Evolutionary conservation across 345 rosid genomes (phyloP).

Genomic region (Eucalyptus virginea): DNA sequence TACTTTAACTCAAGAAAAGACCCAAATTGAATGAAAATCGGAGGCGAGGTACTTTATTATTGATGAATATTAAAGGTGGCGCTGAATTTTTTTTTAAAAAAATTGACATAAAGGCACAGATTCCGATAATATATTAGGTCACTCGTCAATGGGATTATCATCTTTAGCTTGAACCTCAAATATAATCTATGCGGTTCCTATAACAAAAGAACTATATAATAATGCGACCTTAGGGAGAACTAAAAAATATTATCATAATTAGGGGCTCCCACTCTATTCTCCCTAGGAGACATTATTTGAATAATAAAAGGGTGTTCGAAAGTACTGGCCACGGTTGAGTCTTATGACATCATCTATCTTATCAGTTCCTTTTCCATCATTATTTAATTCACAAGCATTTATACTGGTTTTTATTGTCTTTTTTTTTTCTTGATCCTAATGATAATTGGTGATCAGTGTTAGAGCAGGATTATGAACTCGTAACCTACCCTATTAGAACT

Average conservation of each 20-base stretch:
- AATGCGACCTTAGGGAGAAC: background rate
- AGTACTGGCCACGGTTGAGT: background rate
- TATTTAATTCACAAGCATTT: background rate
- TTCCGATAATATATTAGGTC: background rate
- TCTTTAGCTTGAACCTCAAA: background rate
- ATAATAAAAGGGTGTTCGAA: background rate
- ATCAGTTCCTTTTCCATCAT: background rate
- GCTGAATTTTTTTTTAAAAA: background rate
- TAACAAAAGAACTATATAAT: background rate
- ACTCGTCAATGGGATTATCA: background rate
- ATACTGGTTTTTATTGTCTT: background rate
- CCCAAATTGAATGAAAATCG: background rate
- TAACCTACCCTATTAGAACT: accelerated
- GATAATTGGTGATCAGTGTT: background rate
- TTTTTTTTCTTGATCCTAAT: background rate
- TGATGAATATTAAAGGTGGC: background rate
- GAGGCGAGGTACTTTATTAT: background rate
- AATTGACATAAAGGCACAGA: background rate
- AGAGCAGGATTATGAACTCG: background rate
- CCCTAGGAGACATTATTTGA: background rate
- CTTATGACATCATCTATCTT: background rate
- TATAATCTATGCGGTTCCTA: background rate
- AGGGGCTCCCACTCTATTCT: background rate
- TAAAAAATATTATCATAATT: background rate
- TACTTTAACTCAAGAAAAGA: background rate